A percentile compares a stretch with the other conserved stretches of the same genome.
Conservation (phyloP, 352 stramenopile genomes). For the Phytophthora ramorum region DNA sequence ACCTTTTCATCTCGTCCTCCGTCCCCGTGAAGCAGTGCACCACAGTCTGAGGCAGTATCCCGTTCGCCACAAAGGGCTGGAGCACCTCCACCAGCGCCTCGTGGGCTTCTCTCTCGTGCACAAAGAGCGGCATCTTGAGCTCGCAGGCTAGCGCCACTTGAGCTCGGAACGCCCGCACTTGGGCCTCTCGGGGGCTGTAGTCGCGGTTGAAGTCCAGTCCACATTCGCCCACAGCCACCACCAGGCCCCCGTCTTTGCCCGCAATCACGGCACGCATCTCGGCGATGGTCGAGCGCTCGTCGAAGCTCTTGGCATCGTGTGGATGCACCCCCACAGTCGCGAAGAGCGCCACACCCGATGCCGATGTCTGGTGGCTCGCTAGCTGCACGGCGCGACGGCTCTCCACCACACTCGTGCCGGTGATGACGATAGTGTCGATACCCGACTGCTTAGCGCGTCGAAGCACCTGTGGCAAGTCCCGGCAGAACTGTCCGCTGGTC, state of each 20-base stretch:
- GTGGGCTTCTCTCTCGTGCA: constrained; percentile 89
- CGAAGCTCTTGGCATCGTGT: constrained; percentile 91
- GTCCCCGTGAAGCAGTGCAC: constrained; percentile 82
- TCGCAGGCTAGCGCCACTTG: constrained; percentile 91
- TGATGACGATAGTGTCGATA: constrained; percentile 87
- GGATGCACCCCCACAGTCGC: constrained; percentile 95
- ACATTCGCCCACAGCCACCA: constrained; percentile 95
- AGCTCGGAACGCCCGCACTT: constrained; percentile 85
- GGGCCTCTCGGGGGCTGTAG: constrained; percentile 92
- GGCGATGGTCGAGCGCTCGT: constrained; percentile 31
- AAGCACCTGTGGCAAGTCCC: constrained; percentile 91
- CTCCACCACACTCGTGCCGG: constrained; percentile 66
- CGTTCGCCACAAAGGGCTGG: constrained; percentile 51
- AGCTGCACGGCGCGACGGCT: constrained; percentile 54
- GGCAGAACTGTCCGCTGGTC: constrained; percentile 67
- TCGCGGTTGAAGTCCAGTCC: constrained; percentile 97
- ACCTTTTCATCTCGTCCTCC: constrained; percentile 55
- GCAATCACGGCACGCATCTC: constrained; percentile 58
- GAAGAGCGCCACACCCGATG: constrained; percentile 56
- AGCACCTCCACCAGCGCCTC: constrained; percentile 59
- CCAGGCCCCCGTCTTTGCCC: constrained; percentile 49
- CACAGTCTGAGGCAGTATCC: constrained; percentile 54
- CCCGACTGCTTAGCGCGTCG: constrained; percentile 72
- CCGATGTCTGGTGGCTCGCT: constrained; percentile 30
- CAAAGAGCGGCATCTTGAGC: constrained; percentile 92